Evolutionary conservation across 148 eudicot species (phyloP), one percentile per base, ranked within the genome.

Genomic region (Cornus florida): DNA sequence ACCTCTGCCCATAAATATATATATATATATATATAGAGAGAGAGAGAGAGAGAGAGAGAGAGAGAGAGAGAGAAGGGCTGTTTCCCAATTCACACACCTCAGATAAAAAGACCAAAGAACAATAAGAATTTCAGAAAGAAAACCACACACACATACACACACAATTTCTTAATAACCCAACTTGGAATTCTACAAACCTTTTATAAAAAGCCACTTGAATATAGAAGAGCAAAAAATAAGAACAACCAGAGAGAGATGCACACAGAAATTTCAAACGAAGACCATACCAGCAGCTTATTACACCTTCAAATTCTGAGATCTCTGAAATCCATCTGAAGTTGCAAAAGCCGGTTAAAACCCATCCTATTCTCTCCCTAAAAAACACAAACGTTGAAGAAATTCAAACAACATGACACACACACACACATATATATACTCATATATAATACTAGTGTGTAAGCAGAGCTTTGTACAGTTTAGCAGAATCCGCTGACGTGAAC

Each of bases 261-360:
- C 20, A 24, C 35, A 67, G 46, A 43, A 43, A 67, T 19, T 19
- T 59, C 78, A 76, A 69, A 31, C 46, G 32, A 7, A 67, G 17
- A 67, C 41, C 62, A 31, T 67, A 43, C 60, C 71, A 14, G 59
- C 71, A 14, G 59, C n/a, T n/a, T 16, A 41, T 43, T 62, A 62
- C 23, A 4, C 17, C 4, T 10, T 24, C 50, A 65, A 24, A 33
- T 6, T 13, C 33, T 23, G 38, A 43, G 50, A 22, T 41, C 69
- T 75, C 70, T 65, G 6, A n/a, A 75, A 39, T 24, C 70, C 57
- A 62, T 62, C 78, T 53, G 38, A 14, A 75, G 70, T 20, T 39
- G 69, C 53, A 66, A 31, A 53, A 60, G 53, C 6, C 22, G 8
- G 23, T n/a, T 11, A 38, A 14, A 7, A 33, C 77, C 69, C 68